Base-by-base conservation (phyloP, 2,329 filamentous ascomycete genomes). In the Elsinoe australis region DNA sequence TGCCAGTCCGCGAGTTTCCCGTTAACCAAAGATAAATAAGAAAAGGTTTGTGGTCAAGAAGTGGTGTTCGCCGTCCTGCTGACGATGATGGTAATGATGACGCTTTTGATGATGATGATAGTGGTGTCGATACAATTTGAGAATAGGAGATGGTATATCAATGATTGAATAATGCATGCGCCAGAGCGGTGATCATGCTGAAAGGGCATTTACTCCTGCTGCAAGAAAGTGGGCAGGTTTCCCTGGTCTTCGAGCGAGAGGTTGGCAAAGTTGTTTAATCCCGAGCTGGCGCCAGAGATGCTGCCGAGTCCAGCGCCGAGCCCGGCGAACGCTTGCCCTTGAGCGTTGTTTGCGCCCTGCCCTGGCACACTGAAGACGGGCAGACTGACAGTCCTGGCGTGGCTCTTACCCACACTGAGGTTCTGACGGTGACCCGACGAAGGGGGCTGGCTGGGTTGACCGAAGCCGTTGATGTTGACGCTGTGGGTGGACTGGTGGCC, bases 341-440 rank as follows among this genome's bases (percentile, higher is more conserved):
- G n/a, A n/a, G n/a, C 64, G 36, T 67, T 66, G 49, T 60, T 59
- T 49, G 65, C 62, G 39, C 59, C 58, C 12, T 57, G 55, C 24
- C 56, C 57, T 39, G 56, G 65, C 48, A 81, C 76, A 2, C 76
- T 78, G 62, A 82, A 82, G 4, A 78, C 79, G 1, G 92, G 92
- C 60, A 98, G 71, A 63, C 88, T 95, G 51, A 95, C 87, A 26
- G 92, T 88, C 29, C 92, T 83, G 60, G 80, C 90, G 61, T 84
- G 80, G 12, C 35, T 38, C 22, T 49, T 39, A 21, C 44, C 44
- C 21, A 47, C 42, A n/a, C 31, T 49, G 4, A 51, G 39, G 15
- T 44, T 36, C n/a, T 41, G 44, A 15, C 47, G 46, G 22, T 49
- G 39, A 42, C 54, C 54, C 22, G 51, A 60, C 42, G 60, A 61